Percentiles rank a stretch among this genome's conserved stretches.
Evolutionary conservation across 2,329 filamentous ascomycete species (phyloP).

Genomic region (Verticillium zaregamsianum): DNA sequence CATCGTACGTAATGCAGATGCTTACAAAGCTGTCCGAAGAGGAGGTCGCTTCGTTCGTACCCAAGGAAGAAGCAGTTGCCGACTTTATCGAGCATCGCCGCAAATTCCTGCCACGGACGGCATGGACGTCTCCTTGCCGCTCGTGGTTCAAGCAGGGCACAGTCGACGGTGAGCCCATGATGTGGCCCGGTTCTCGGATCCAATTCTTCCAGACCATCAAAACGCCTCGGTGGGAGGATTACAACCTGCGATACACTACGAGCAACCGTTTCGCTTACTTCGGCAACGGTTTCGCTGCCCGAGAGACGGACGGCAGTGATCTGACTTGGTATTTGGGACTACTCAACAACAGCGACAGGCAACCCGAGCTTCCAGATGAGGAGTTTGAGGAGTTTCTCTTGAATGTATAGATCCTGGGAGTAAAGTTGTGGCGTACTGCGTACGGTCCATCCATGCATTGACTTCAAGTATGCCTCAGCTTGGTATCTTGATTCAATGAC

Average conservation of each 20-base stretch:
- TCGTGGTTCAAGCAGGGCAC: conserved; percentile 44
- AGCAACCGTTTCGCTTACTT: conserved; percentile 38
- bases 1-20: conserved; percentile 24
- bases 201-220: conserved; percentile 30
- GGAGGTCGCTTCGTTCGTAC: conserved; percentile 17
- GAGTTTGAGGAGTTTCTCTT: conserved; percentile 18
- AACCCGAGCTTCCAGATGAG: conserved; percentile 16
- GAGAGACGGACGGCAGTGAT: conserved; percentile 13
- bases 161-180: conserved; percentile 37
- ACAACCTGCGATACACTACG: conserved; percentile 37
- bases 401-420: conserved; percentile 8
- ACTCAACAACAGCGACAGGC: conserved; percentile 12
- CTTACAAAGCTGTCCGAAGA: conserved; percentile 21
- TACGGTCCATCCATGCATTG: no score
- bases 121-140: conserved; percentile 34
- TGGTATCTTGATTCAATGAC: no score
- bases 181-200: conserved; percentile 36
- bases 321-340: conserved; percentile 17
- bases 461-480: no score
- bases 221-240: conserved; percentile 41
- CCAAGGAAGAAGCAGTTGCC: conserved; percentile 17
- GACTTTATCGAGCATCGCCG: conserved; percentile 18
- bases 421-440: no score
- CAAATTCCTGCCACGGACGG: conserved; percentile 32
- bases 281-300: conserved; percentile 37